phyloP scores from a whole-genome alignment of 2,329 filamentous ascomycete genomes.

The Botrytis galanthina region DNA sequence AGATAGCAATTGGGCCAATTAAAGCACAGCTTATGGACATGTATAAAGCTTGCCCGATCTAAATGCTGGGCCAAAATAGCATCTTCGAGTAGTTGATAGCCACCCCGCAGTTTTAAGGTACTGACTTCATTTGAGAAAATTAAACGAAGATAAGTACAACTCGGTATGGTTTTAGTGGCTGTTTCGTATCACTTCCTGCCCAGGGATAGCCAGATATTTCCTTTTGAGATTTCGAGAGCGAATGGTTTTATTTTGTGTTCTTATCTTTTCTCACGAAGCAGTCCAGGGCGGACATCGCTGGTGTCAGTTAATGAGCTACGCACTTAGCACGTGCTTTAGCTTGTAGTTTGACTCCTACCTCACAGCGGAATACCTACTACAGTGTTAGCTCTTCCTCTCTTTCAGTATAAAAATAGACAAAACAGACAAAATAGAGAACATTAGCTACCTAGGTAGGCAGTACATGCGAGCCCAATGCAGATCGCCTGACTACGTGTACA shows the following conservation, averaged over 20 bases:
- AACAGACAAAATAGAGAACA: not conserved
- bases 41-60: not conserved
- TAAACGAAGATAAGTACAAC: not conserved
- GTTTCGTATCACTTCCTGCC: not conserved
- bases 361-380: not conserved
- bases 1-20: not conserved
- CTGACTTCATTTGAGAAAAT: not conserved
- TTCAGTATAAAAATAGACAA: not conserved
- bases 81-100: not conserved
- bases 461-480: not conserved
- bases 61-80: not conserved
- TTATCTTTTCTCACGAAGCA: not conserved
- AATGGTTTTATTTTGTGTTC: not conserved
- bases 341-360: not conserved
- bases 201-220: not conserved
- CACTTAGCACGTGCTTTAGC: not conserved
- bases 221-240: not conserved
- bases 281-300: not conserved
- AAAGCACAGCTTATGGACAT: not conserved
- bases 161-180: not conserved
- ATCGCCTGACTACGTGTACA: not conserved
- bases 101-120: not conserved
- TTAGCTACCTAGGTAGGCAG: not conserved
- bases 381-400: not conserved
- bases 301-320: not conserved